These are phyloP conservation scores for Geotrichum reessii DNA, from an alignment of 1,139 yeast genomes.

Conservation along the genomic window DNA sequence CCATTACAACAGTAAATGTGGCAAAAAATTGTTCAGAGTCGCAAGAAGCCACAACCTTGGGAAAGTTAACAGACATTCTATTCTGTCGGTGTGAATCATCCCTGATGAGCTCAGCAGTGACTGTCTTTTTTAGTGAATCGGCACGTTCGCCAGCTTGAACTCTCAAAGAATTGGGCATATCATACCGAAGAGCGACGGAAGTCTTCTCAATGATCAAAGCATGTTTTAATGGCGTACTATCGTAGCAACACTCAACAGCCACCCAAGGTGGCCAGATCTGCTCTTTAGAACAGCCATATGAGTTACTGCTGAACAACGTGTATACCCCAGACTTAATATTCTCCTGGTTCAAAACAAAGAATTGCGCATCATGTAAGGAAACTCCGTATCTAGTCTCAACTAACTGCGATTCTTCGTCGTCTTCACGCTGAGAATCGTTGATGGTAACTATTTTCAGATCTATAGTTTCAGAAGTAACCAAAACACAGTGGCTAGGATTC, in stretches of 20 bases:
- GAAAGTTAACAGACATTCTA: conserved; percentile 54
- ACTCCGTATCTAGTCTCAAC: conserved; percentile 73
- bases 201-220: conserved; percentile 60
- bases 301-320: conserved; percentile 38
- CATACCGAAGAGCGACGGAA: conserved; percentile 56
- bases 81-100: conserved; percentile 38
- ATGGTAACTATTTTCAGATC: conserved; percentile 61
- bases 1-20: conserved; percentile 56
- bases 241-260: conserved; percentile 63
- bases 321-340: conserved; percentile 42
- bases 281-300: conserved; percentile 38
- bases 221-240: conserved; percentile 49
- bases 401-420: conserved; percentile 47
- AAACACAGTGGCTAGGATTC: conserved; percentile 57
- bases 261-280: conserved; percentile 80
- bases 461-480: conserved; percentile 66
- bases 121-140: conserved; percentile 11
- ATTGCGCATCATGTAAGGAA: conserved; percentile 60
- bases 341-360: conserved; percentile 57
- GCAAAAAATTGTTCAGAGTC: conserved; percentile 71
- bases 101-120: conserved; percentile 28
- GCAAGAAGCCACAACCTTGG: conserved; percentile 62
- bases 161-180: conserved; percentile 61
- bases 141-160: conserved; percentile 28
- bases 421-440: conserved; percentile 44